Evolutionary conservation across 1,284 basidiomycete species (phyloP), one percentile per base, ranked within the genome.

Genomic region (Phellinidium pouzarii): DNA sequence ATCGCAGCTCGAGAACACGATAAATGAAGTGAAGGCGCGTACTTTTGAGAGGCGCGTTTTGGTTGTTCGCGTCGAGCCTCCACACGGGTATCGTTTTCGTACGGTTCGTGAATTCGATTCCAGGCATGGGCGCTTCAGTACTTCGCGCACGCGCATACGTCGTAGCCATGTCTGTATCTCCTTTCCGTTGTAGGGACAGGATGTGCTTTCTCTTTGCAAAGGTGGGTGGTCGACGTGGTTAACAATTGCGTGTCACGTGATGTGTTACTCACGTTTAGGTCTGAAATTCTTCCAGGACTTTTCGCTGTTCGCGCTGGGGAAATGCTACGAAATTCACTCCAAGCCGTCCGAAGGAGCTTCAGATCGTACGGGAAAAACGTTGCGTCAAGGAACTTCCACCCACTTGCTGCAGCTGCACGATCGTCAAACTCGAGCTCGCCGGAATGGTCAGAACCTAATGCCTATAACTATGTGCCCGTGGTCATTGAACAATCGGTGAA

Each of bases 401-500:
- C 31, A 26, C 19, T 44, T 3, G 37, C 47, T 6, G 43, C 48
- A 14, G 19, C 23, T 20, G 22, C 43, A 5, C 19, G 48, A 14
- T 34, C 48, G 9, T 12, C 48, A 38, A 37, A 26, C 7, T 42
- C 38, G 26, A 31, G 34, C 12, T 9, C 29, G 46, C 27, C 51
- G 44, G 29, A 23, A 46, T 50, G 48, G 38, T 20, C 50, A 43
- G 44, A 60, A 56, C 54, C 54, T 25, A 56, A 26, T 8, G 27
- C 50, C 20, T 52, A 52, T 44, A 50, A 56, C 63, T 75, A 94
- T 48, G 90, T 95, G 22, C 92, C 91, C 6, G 93, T 94, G 48
- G 92, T 96, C 44, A 89, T 95, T 57, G 92, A 94, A 62, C 90
- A 94, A 68, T 94, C 92, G 44, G 91, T 92, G 61, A 60, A 76